Evolutionary conservation across 108 stramenopile species (phyloP).

Genomic region (Skeletonema menzelii): DNA sequence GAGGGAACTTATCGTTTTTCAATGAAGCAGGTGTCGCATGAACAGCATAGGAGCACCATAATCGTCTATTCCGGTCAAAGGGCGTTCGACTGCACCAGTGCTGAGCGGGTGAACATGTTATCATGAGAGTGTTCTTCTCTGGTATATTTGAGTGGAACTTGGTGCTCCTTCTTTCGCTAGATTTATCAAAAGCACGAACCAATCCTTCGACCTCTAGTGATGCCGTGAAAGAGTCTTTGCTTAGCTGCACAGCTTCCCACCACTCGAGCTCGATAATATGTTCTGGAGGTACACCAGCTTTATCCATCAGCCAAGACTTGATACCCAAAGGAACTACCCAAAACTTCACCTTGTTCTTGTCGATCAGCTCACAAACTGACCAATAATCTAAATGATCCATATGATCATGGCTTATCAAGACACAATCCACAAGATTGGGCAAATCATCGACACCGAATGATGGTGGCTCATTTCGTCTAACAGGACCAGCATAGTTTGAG

Average conservation of each 20-base stretch:
- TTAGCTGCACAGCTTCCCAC: constrained; percentile 76
- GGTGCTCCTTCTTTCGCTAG: constrained; percentile 2
- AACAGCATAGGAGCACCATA: constrained; percentile 90
- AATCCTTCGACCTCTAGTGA: constrained; percentile 30
- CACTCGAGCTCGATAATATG: constrained; percentile 84
- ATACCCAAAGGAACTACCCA: constrained; percentile 87
- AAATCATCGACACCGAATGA: constrained; percentile 59
- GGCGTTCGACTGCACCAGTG: constrained; percentile 90
- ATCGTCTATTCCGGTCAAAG: constrained; percentile 82
- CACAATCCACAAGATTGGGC: constrained; percentile 57
- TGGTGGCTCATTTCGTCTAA: constrained; percentile 58
- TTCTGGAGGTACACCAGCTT: constrained; percentile 51
- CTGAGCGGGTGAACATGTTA: constrained; percentile 87
- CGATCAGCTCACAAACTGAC: constrained; percentile 49
- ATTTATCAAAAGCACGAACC: constrained; percentile 35
- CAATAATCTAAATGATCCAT: constrained; percentile 83
- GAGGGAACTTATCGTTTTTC: background rate
- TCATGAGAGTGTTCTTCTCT: constrained; percentile 21
- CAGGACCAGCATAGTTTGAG: constrained; percentile 63
- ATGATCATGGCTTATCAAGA: constrained; percentile 88
- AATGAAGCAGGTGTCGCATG: constrained; percentile 16
- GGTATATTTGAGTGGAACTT: too few species aligned
- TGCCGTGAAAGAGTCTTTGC: constrained; percentile 8
- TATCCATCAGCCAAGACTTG: constrained; percentile 63
- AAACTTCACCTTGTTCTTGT: constrained; percentile 43